These are phyloP conservation scores for Termitomyces sp. DNA, from an alignment of 768 basidiomycete genomes.

Conservation along the genomic window DNA sequence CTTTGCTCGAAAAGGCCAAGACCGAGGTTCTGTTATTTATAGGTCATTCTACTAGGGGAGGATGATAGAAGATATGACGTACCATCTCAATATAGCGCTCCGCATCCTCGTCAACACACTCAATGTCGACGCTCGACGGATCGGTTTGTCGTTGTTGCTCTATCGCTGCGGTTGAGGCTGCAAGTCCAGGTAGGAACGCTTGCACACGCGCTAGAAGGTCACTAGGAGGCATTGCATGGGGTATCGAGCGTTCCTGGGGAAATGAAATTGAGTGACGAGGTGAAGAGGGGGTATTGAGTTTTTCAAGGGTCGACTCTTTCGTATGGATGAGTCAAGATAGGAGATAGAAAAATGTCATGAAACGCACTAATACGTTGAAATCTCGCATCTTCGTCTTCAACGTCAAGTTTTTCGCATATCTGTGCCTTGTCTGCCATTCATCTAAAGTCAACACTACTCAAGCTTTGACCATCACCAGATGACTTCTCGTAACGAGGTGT, in stretches of 20 bases:
- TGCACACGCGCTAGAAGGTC: slow-evolving; percentile 59
- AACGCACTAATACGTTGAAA: slow-evolving; percentile 9
- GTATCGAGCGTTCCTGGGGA: neutral
- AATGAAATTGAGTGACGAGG: neutral
- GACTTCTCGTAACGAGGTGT: no score
- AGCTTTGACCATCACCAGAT: no score
- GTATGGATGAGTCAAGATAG: neutral
- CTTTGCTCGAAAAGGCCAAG: slow-evolving; percentile 53
- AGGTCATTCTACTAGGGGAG: neutral
- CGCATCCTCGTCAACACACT: slow-evolving; percentile 44
- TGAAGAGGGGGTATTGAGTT: slow-evolving; percentile 3
- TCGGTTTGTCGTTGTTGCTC: slow-evolving; percentile 30
- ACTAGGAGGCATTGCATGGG: slow-evolving; percentile 31
- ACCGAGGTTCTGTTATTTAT: slow-evolving; percentile 49
- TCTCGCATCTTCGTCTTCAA: slow-evolving; percentile 9
- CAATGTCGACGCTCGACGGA: slow-evolving; percentile 64
- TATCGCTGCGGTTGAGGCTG: slow-evolving; percentile 57
- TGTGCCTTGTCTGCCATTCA: neutral
- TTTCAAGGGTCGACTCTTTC: slow-evolving; percentile 10
- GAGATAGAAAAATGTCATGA: neutral
- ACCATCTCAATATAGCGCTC: slow-evolving; percentile 66
- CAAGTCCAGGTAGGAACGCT: slow-evolving; percentile 60
- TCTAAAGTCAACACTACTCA: neutral
- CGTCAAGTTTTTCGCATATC: slow-evolving; percentile 5
- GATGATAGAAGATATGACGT: slow-evolving; percentile 5